Conservation (phyloP, 495 filamentous ascomycete genomes). For the Daldinia childiae region DNA sequence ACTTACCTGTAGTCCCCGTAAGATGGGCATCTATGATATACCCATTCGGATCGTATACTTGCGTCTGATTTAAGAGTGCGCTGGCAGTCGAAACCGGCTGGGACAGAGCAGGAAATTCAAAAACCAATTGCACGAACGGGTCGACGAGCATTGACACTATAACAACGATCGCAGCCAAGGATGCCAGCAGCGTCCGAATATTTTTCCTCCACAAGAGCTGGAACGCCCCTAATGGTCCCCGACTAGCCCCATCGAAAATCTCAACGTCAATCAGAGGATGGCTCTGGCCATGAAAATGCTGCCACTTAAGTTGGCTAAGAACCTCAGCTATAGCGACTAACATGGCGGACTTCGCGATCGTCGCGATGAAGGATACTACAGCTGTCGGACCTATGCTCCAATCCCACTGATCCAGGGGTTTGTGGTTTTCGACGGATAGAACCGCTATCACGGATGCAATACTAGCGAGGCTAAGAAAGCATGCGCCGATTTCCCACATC, state of each 20-base stretch:
- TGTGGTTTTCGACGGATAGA: slow-evolving; percentile 3
- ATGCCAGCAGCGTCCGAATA: slow-evolving; percentile 1
- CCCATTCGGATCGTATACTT: slow-evolving; percentile 1
- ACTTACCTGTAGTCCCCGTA: background rate
- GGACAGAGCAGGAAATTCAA: background rate
- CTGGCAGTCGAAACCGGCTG: background rate
- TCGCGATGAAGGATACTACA: background rate
- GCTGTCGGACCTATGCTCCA: slow-evolving; percentile 11
- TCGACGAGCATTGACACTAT: slow-evolving; percentile 2
- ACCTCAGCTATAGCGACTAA: background rate
- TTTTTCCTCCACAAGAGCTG: background rate
- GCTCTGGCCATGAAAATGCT: slow-evolving; percentile 2
- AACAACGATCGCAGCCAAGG: background rate
- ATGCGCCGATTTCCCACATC: slow-evolving; percentile 12
- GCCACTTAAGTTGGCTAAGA: slow-evolving; percentile 6
- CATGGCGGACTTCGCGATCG: slow-evolving; percentile 3
- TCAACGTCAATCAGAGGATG: slow-evolving; percentile 9
- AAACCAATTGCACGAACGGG: slow-evolving; percentile 10
- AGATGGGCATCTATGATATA: background rate
- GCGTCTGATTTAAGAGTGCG: background rate
- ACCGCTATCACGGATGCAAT: slow-evolving; percentile 1
- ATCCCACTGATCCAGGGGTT: slow-evolving; percentile 7
- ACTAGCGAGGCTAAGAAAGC: slow-evolving; percentile 6
- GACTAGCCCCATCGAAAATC: background rate
- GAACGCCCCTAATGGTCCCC: background rate